phyloP scores from a whole-genome alignment of 495 filamentous ascomycete genomes.

The Acidiella bohemica region DNA sequence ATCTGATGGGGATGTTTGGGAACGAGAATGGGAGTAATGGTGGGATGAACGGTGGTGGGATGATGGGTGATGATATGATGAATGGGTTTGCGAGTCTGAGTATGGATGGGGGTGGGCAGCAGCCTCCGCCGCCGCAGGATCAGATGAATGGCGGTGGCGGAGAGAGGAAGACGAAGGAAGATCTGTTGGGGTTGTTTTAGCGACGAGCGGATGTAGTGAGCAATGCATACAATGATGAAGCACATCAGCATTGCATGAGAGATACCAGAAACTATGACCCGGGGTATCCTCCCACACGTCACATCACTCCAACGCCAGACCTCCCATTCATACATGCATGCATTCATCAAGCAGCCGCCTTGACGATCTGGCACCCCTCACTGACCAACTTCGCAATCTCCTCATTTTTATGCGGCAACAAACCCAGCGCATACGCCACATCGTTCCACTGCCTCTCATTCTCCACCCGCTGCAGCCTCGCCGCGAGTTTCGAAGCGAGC shows the following conservation, averaged over 20 bases:
- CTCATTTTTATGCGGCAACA: slow-evolving; percentile 94
- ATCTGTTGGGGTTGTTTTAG: slow-evolving; percentile 82
- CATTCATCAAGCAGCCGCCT: slow-evolving; percentile 38
- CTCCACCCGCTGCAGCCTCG: slow-evolving; percentile 72
- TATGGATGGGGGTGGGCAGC: slow-evolving; percentile 43
- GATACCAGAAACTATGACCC: not conserved
- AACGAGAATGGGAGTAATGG: slow-evolving; percentile 16
- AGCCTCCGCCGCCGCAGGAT: slow-evolving; percentile 43
- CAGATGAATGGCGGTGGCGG: slow-evolving; percentile 27
- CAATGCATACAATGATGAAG: not conserved
- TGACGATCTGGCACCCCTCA: slow-evolving; percentile 77
- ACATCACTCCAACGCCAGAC: too few species aligned
- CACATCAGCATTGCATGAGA: not conserved
- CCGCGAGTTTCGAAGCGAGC: slow-evolving; percentile 83
- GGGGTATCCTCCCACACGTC: too few species aligned
- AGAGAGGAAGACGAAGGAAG: slow-evolving; percentile 63
- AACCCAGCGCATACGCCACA: slow-evolving; percentile 75
- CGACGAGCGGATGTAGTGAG: not conserved
- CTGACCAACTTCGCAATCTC: slow-evolving; percentile 75
- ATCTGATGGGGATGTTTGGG: slow-evolving; percentile 77
- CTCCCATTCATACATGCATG: too few species aligned
- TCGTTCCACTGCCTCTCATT: slow-evolving; percentile 95
- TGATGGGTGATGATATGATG: slow-evolving; percentile 23
- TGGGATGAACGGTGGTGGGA: slow-evolving; percentile 35
- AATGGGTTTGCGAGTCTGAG: slow-evolving; percentile 73